Conservation (phyloP, 768 basidiomycete genomes). For the Lactifluus hygrophoroides region DNA sequence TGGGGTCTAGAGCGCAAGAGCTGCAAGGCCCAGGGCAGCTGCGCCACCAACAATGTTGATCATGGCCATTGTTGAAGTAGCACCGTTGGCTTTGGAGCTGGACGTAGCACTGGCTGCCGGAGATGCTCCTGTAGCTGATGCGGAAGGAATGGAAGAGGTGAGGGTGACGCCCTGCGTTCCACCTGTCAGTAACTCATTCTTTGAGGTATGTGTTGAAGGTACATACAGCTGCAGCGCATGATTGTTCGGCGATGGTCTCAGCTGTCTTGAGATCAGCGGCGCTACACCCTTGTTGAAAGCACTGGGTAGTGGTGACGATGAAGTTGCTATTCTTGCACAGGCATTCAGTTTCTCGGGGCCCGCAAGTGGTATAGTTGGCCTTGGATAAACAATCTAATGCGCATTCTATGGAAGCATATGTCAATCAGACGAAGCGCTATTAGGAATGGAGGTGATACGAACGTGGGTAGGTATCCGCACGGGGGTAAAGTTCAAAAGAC, state of each 20-base stretch:
- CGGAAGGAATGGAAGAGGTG: neutral
- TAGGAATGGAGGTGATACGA: neutral
- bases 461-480: conserved; percentile 12
- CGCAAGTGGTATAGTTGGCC: conserved; percentile 27
- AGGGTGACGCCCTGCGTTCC: conserved; percentile 17
- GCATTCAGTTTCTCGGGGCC: conserved; percentile 28
- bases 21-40: conserved; percentile 12
- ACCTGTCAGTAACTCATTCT: neutral
- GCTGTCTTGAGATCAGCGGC: conserved; percentile 40
- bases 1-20: conserved; percentile 10
- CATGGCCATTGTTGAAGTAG: neutral
- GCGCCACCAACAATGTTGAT: conserved; percentile 13
- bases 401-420: conserved; percentile 36
- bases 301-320: conserved; percentile 37
- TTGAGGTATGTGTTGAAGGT: too few species aligned
- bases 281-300: conserved; percentile 41
- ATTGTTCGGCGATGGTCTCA: conserved; percentile 30
- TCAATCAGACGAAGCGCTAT: neutral
- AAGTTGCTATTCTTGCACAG: conserved; percentile 46
- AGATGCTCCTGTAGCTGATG: neutral
- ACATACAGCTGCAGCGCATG: conserved; percentile 45
- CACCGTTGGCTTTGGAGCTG: neutral
- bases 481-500: conserved; percentile 17
- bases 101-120: neutral
- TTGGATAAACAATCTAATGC: conserved; percentile 38